A percentile compares a stretch with the other conserved stretches of the same genome.
Conservation (phyloP, 139 green algal species). For the Klebsormidium nitens region DNA sequence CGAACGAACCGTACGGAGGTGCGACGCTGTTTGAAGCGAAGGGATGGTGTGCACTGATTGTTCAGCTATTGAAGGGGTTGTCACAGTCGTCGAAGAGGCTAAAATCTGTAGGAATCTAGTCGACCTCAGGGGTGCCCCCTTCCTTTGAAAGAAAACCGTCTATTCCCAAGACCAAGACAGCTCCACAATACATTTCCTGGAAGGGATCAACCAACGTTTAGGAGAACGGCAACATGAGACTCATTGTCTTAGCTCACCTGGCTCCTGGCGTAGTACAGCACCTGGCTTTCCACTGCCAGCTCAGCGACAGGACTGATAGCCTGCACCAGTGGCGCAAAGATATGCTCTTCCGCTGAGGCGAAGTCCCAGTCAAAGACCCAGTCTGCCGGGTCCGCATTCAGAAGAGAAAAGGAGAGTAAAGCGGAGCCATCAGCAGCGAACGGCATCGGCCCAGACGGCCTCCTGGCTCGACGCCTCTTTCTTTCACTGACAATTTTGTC, state of each 20-base stretch:
- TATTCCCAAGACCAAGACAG: too few relatives aligned
- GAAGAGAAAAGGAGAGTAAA: slow-evolving; percentile 26
- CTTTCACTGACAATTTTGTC: too few relatives aligned
- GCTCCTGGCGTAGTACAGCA: slow-evolving; percentile 6
- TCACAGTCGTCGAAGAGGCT: too few relatives aligned
- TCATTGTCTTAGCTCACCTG: not conserved
- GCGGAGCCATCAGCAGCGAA: slow-evolving; percentile 20
- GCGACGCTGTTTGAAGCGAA: too few relatives aligned
- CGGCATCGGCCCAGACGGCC: not conserved
- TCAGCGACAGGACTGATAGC: slow-evolving; percentile 13
- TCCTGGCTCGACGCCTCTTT: slow-evolving; percentile 1
- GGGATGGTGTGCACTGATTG: too few relatives aligned
- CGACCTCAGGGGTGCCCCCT: too few relatives aligned
- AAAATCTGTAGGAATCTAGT: too few relatives aligned
- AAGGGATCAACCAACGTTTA: slow-evolving; percentile 1
- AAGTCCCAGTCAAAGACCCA: slow-evolving; percentile 39
- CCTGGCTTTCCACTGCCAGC: slow-evolving; percentile 34
- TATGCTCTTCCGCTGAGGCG: slow-evolving; percentile 8
- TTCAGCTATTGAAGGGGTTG: too few relatives aligned
- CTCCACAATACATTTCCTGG: too few relatives aligned
- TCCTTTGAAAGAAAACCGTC: too few relatives aligned
- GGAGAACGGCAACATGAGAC: not conserved
- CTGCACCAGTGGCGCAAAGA: slow-evolving; percentile 7
- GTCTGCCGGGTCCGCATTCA: slow-evolving; percentile 31
- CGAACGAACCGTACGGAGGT: too few relatives aligned